phyloP scores from a whole-genome alignment of 805 yeast species.

The Priceomyces fermenticarens region DNA sequence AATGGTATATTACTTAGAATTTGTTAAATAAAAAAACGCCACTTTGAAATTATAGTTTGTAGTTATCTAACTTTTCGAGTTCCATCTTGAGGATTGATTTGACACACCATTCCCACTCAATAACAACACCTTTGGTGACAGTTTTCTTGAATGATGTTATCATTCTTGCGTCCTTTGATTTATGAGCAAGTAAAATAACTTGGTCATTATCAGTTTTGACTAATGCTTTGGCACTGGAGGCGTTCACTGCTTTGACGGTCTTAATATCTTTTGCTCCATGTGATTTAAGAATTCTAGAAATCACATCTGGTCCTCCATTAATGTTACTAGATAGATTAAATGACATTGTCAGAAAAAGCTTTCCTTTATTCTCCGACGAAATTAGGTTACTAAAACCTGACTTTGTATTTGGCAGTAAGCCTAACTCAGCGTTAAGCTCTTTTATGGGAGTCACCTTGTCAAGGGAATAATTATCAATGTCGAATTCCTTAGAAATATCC shows the following conservation, averaged over 20 bases:
- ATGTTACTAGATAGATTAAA: slow-evolving; percentile 57
- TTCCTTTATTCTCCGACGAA: slow-evolving; percentile 19
- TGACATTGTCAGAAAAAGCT: slow-evolving; percentile 45
- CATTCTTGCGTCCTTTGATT: slow-evolving; percentile 34
- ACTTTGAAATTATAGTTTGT: slow-evolving; percentile 6
- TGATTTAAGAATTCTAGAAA: slow-evolving; percentile 53
- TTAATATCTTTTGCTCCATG: slow-evolving; percentile 49
- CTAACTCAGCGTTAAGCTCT: slow-evolving; percentile 32
- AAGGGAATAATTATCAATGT: slow-evolving; percentile 29
- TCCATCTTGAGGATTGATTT: slow-evolving; percentile 49
- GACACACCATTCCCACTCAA: slow-evolving; percentile 68
- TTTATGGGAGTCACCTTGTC: slow-evolving; percentile 28
- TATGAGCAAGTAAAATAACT: slow-evolving; percentile 26
- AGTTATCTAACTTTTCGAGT: slow-evolving; percentile 21
- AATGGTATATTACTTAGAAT: too few relatives aligned
- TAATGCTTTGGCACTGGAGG: slow-evolving; percentile 13
- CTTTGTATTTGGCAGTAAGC: slow-evolving; percentile 11
- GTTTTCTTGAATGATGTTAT: slow-evolving; percentile 18
- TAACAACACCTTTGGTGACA: slow-evolving; percentile 19
- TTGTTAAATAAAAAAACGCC: too few relatives aligned
- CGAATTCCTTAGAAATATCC: slow-evolving; percentile 16
- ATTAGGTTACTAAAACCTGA: slow-evolving; percentile 17
- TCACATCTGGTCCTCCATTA: slow-evolving; percentile 58
- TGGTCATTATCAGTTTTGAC: slow-evolving; percentile 13
- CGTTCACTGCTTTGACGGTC: slow-evolving; percentile 19